phyloP scores from a whole-genome alignment of 495 filamentous ascomycete species.

The Trichoderma orchidacearum region DNA sequence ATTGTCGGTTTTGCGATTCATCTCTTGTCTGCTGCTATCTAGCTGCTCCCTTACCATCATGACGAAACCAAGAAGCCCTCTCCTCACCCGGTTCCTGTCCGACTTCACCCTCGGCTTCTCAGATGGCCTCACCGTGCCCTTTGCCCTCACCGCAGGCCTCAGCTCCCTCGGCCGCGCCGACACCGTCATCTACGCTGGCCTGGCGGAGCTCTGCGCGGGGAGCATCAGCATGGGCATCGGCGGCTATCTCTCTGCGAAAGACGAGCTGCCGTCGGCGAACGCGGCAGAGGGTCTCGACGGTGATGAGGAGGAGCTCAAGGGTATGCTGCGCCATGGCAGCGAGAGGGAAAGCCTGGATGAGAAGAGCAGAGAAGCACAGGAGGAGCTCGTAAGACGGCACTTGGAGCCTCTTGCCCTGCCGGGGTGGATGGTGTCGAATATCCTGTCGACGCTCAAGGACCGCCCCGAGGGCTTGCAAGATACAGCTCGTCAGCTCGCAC shows the following conservation, averaged over 20 bases:
- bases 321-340: neutral
- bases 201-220: conserved; percentile 55
- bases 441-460: neutral
- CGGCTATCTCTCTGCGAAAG: conserved; percentile 57
- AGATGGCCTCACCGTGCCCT: conserved; percentile 52
- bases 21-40: no score
- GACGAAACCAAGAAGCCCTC: conserved; percentile 2
- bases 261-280: conserved; percentile 36
- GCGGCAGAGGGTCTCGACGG: neutral
- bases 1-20: no score
- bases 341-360: neutral
- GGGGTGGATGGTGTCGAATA: neutral
- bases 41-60: no score
- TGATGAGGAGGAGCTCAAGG: conserved; percentile 2
- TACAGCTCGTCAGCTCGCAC: conserved; percentile 1
- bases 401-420: neutral
- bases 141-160: conserved; percentile 49
- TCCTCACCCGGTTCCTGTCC: conserved; percentile 17
- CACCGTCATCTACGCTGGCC: conserved; percentile 55
- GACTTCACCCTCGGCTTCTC: conserved; percentile 41
- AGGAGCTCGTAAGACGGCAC: neutral
- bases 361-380: neutral
- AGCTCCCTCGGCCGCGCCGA: conserved; percentile 44
- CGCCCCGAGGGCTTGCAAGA: neutral
- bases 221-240: conserved; percentile 60